Conservation (phyloP, 345 rosid species). For the Hibiscus tridactylites region DNA sequence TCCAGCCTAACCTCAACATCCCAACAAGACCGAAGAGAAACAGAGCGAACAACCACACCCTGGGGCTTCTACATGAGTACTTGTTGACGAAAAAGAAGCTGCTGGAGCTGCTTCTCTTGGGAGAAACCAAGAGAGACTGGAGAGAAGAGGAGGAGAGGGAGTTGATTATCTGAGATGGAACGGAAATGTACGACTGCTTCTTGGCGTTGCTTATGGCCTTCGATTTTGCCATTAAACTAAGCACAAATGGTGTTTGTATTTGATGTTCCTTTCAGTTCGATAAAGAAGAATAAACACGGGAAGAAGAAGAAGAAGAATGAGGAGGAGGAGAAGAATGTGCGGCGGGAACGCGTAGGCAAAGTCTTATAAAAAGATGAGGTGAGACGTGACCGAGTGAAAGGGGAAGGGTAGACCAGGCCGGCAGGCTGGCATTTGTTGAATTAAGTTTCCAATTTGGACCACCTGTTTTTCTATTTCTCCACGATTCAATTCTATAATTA, state of each 20-base stretch:
- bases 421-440: background rate
- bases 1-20: constrained; percentile 38
- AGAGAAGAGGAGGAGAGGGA: constrained; percentile 53
- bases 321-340: background rate
- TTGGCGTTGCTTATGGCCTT: constrained; percentile 21
- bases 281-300: background rate
- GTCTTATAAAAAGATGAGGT: constrained; percentile 9
- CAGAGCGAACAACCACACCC: constrained; percentile 45
- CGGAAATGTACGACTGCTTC: constrained; percentile 49
- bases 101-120: constrained; percentile 28
- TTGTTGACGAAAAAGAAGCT: constrained; percentile 17
- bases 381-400: background rate
- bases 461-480: background rate
- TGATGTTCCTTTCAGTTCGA: background rate
- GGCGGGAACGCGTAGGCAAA: constrained; percentile 29
- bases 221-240: constrained; percentile 31
- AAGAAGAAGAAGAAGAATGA: background rate
- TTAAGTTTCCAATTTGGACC: background rate
- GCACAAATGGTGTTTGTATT: background rate
- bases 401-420: background rate
- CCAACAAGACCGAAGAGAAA: constrained; percentile 49
- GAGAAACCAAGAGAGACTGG: constrained; percentile 55
- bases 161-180: constrained; percentile 49
- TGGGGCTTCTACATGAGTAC: constrained; percentile 33
- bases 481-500: background rate